These are phyloP conservation scores for Beauveria bassiana DNA, from an alignment of 2,329 filamentous ascomycete genomes.

Conservation along the genomic window DNA sequence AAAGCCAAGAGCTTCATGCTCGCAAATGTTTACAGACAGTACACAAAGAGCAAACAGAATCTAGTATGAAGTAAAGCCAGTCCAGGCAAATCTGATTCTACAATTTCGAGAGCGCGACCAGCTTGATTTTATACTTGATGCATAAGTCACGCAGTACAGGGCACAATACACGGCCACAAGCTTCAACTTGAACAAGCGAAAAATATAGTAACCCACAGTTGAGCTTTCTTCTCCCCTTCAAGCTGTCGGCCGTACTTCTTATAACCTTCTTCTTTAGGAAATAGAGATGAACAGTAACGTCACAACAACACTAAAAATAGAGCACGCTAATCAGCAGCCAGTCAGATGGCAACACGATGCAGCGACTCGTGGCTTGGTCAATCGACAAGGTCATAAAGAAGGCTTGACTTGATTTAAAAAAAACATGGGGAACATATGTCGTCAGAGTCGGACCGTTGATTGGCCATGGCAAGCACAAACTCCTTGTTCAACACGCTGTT, in stretches of 20 bases:
- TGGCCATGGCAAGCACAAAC: neutral
- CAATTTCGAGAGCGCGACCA: neutral
- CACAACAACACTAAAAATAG: neutral
- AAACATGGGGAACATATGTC: neutral
- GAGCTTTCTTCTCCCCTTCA: neutral
- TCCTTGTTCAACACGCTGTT: neutral
- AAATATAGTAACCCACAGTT: neutral
- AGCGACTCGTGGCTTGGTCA: neutral
- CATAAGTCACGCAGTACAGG: neutral
- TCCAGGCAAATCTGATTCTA: neutral
- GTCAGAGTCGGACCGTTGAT: neutral
- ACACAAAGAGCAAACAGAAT: neutral
- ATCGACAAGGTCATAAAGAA: neutral
- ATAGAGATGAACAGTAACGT: neutral
- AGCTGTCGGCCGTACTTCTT: neutral
- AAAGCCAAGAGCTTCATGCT: conserved; percentile 1
- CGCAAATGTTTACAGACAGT: neutral
- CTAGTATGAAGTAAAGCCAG: too few relatives aligned
- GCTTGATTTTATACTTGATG: neutral
- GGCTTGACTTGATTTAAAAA: neutral
- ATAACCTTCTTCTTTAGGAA: conserved; percentile 2
- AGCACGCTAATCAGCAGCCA: neutral
- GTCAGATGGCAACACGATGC: neutral
- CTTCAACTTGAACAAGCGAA: neutral
- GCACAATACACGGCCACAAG: neutral